Conservation (phyloP, 768 basidiomycete genomes). For the Psilocybe cubensis region DNA sequence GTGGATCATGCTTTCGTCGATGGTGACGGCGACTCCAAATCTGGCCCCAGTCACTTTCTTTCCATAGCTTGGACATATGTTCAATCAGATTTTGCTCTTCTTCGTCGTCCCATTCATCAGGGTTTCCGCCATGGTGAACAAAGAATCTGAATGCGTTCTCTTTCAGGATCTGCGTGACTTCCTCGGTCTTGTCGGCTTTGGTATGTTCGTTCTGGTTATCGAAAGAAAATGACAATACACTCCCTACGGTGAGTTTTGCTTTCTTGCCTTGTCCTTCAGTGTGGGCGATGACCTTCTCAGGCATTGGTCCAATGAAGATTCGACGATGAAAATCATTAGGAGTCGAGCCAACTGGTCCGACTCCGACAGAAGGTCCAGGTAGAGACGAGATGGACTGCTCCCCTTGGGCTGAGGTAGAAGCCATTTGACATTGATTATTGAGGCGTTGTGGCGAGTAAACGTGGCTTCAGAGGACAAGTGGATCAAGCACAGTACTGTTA, state of each 20-base stretch:
- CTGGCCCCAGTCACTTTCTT: slow-evolving; percentile 67
- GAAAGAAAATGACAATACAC: slow-evolving; percentile 24
- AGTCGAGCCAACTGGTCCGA: not conserved
- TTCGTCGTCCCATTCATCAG: slow-evolving; percentile 68
- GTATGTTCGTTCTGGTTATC: slow-evolving; percentile 25
- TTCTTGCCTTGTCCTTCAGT: slow-evolving; percentile 40
- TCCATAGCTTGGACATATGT: slow-evolving; percentile 66
- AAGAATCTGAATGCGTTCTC: slow-evolving; percentile 69
- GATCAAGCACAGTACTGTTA: not conserved
- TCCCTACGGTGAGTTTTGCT: slow-evolving; percentile 24
- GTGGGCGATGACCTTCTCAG: slow-evolving; percentile 55
- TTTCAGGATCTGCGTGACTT: slow-evolving; percentile 52
- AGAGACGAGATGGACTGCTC: not conserved
- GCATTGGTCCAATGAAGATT: slow-evolving; percentile 79
- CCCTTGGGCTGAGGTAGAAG: slow-evolving; percentile 5
- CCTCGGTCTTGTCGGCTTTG: slow-evolving; percentile 34
- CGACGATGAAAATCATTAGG: slow-evolving; percentile 39
- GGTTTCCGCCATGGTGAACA: slow-evolving; percentile 61
- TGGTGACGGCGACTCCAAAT: slow-evolving; percentile 41
- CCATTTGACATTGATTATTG: slow-evolving; percentile 11
- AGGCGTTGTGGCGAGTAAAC: not conserved
- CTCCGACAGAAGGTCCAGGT: not conserved
- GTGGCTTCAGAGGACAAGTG: not conserved
- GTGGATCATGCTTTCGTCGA: slow-evolving; percentile 28
- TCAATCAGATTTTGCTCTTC: slow-evolving; percentile 52